A percentile compares a stretch with the other conserved stretches of the same genome.
phyloP scores from a whole-genome alignment of 352 stramenopile species.

The Phytophthora sp. region DNA sequence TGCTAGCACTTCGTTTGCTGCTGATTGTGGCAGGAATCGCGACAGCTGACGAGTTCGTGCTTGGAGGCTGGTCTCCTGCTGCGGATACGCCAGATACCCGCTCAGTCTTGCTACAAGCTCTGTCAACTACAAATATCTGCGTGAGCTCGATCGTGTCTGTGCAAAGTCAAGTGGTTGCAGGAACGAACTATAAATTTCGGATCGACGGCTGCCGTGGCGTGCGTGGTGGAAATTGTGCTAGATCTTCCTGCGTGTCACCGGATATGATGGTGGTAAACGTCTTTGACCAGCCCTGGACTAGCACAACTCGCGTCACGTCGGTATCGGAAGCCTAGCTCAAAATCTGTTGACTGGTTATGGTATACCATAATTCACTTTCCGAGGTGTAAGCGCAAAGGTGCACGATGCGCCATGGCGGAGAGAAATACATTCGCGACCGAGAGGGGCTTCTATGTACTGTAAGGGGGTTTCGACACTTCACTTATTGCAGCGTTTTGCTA shows the following conservation, averaged over 20 bases:
- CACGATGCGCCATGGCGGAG: too few species aligned
- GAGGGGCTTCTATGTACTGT: too few species aligned
- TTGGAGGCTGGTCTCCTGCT: slow-evolving; percentile 22
- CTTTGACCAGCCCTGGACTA: slow-evolving; percentile 33
- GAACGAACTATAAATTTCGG: slow-evolving; percentile 29
- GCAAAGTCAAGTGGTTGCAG: slow-evolving; percentile 27
- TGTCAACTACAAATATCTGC: slow-evolving; percentile 21
- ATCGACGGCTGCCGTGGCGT: slow-evolving; percentile 24
- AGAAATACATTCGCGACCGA: too few species aligned
- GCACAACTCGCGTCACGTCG: slow-evolving; percentile 9
- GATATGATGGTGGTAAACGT: slow-evolving; percentile 16
- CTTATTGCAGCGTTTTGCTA: too few species aligned
- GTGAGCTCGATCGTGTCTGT: slow-evolving; percentile 20
- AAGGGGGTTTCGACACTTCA: too few species aligned
- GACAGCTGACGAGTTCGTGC: background rate
- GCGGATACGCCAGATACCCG: slow-evolving; percentile 16
- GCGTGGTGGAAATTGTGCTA: slow-evolving; percentile 16
- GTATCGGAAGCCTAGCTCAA: background rate
- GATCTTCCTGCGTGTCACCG: slow-evolving; percentile 8
- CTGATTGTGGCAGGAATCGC: background rate
- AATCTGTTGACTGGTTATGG: too few species aligned
- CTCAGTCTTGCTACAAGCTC: slow-evolving; percentile 19
- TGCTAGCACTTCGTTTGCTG: slow-evolving; percentile 9
- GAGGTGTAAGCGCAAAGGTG: too few species aligned
- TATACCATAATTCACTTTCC: too few species aligned